These are phyloP conservation scores for Calocybe gambosa DNA, from an alignment of 1,284 basidiomycete species.

Conservation along the genomic window DNA sequence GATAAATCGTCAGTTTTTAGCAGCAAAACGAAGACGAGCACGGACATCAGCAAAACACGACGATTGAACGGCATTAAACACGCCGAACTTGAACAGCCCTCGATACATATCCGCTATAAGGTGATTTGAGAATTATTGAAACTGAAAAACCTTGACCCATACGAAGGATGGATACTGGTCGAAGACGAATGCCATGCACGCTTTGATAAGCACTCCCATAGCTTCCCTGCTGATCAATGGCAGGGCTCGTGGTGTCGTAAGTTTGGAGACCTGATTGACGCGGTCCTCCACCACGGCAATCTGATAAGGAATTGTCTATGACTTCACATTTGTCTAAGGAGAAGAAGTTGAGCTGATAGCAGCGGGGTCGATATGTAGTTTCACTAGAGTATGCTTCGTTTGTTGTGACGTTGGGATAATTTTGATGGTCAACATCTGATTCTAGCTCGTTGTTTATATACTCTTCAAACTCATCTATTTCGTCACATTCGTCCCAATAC, in stretches of 20 bases:
- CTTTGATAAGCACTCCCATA: slow-evolving; percentile 28
- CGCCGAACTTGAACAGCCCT: slow-evolving; percentile 77
- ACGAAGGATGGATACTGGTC: slow-evolving; percentile 70
- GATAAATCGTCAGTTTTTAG: slow-evolving; percentile 1
- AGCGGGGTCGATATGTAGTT: neutral
- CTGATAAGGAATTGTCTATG: neutral
- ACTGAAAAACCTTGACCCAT: slow-evolving; percentile 21
- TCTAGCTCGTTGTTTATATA: neutral
- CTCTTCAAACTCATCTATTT: slow-evolving; percentile 18
- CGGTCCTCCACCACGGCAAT: neutral
- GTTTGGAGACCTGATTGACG: neutral
- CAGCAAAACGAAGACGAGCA: neutral
- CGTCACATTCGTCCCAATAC: slow-evolving; percentile 13
- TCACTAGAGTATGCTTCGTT: neutral
- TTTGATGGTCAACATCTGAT: neutral
- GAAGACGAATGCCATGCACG: slow-evolving; percentile 45
- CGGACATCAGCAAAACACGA: slow-evolving; percentile 69
- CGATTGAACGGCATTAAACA: slow-evolving; percentile 89
- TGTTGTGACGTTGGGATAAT: neutral
- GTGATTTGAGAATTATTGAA: neutral
- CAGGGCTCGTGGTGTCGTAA: neutral
- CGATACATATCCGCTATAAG: slow-evolving; percentile 74
- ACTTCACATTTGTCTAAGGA: neutral
- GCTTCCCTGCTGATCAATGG: neutral
- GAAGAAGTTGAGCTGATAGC: neutral